A percentile compares a stretch with the other conserved stretches of the same genome.
These are phyloP conservation scores for Lotus japonicus DNA, from an alignment of 306 rosid species.

Conservation along the genomic window DNA sequence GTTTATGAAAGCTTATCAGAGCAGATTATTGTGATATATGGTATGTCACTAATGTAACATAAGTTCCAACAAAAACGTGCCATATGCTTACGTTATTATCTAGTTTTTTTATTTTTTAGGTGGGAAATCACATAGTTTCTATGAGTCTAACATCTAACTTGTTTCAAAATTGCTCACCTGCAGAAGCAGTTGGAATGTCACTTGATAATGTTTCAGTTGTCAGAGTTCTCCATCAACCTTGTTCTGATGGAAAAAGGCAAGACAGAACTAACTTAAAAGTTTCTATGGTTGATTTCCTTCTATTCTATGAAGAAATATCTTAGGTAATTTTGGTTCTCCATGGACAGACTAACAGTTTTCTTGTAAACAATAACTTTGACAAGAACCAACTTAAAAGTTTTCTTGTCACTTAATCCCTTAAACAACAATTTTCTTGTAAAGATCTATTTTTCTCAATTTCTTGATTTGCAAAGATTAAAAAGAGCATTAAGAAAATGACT, in stretches of 20 bases:
- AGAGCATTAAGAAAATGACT: too few relatives aligned
- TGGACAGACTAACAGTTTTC: background rate
- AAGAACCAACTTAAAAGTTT: too few relatives aligned
- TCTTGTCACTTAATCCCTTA: too few relatives aligned
- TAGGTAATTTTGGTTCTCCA: conserved; percentile 19
- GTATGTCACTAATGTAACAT: background rate
- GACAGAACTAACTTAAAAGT: conserved; percentile 23
- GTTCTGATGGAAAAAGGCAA: conserved; percentile 77
- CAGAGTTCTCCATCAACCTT: conserved; percentile 74
- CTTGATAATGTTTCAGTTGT: conserved; percentile 69
- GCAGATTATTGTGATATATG: background rate
- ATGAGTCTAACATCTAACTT: conserved; percentile 1
- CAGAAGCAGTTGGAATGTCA: conserved; percentile 74
- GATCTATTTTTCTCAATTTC: conserved; percentile 3
- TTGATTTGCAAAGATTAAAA: background rate
- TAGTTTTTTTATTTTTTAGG: background rate
- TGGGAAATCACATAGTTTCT: conserved; percentile 1
- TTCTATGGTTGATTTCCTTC: conserved; percentile 28
- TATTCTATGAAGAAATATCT: conserved; percentile 16
- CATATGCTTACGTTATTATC: background rate
- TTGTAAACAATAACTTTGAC: too few relatives aligned
- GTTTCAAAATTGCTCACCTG: conserved; percentile 22
- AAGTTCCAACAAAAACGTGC: background rate
- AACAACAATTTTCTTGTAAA: too few relatives aligned
- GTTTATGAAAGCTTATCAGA: background rate